Evolutionary conservation across 2,329 filamentous ascomycete species (phyloP).

Genomic region (Diaporthe australafricana): DNA sequence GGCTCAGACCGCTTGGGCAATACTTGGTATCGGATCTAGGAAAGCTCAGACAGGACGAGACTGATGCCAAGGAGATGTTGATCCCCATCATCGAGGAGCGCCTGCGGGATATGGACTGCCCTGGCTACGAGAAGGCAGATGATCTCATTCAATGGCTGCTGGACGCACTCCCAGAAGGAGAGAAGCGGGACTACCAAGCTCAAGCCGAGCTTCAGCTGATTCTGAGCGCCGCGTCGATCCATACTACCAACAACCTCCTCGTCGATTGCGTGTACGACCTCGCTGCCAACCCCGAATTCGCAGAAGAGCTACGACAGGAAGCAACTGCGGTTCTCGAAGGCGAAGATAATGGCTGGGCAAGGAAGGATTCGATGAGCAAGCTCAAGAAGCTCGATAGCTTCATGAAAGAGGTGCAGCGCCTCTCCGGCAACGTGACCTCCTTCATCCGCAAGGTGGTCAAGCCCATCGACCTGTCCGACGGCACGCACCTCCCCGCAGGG

Average conservation of each 20-base stretch:
- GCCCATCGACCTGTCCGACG: slow-evolving; percentile 58
- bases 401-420: slow-evolving; percentile 57
- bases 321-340: slow-evolving; percentile 55
- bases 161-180: slow-evolving; percentile 52
- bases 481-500: slow-evolving; percentile 55
- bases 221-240: slow-evolving; percentile 57
- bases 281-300: slow-evolving; percentile 58
- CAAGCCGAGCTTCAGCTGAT: slow-evolving; percentile 59
- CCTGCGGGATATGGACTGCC: slow-evolving; percentile 53
- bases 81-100: slow-evolving; percentile 60
- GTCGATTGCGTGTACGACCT: slow-evolving; percentile 64
- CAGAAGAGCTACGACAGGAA: slow-evolving; percentile 61
- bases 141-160: slow-evolving; percentile 60
- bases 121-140: slow-evolving; percentile 52
- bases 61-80: slow-evolving; percentile 56
- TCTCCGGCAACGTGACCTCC: slow-evolving; percentile 56
- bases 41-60: slow-evolving; percentile 57
- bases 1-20: slow-evolving; percentile 60
- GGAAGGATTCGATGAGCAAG: slow-evolving; percentile 56
- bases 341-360: slow-evolving; percentile 53
- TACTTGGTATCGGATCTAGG: slow-evolving; percentile 59
- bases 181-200: slow-evolving; percentile 51
- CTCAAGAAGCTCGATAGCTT: slow-evolving; percentile 62
- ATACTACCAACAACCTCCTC: slow-evolving; percentile 57
- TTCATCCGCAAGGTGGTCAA: slow-evolving; percentile 60